These are phyloP conservation scores for Truncatella angustata DNA, from an alignment of 2,329 filamentous ascomycete species.

Conservation along the genomic window DNA sequence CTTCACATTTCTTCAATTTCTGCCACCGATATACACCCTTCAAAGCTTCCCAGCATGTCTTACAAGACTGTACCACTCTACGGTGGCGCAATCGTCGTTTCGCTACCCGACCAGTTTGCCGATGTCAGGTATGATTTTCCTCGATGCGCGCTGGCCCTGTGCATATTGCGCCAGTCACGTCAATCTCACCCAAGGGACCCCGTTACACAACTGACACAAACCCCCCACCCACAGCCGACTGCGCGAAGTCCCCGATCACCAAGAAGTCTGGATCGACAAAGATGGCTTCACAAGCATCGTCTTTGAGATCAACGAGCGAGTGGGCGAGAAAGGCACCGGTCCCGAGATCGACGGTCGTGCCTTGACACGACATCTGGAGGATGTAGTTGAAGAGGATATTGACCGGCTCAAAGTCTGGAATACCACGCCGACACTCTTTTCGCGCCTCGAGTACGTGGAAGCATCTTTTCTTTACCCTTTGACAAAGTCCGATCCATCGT, in stretches of 20 bases:
- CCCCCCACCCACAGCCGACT: constrained; percentile 52
- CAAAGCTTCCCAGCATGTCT: constrained; percentile 18
- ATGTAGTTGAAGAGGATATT: constrained; percentile 63
- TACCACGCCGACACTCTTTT: constrained; percentile 59
- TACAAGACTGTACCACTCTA: constrained; percentile 64
- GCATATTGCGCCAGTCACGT: no score
- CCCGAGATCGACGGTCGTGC: constrained; percentile 68
- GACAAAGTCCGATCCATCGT: no score
- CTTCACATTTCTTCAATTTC: no score
- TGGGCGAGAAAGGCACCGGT: constrained; percentile 52
- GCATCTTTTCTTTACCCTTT: no score
- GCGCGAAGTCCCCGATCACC: constrained; percentile 78
- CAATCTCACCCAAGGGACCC: constrained; percentile 11
- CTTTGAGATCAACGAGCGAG: constrained; percentile 84
- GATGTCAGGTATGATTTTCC: constrained; percentile 63
- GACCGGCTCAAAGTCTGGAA: constrained; percentile 67
- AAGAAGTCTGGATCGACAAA: constrained; percentile 87
- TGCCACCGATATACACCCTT: no score
- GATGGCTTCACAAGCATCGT: constrained; percentile 84
- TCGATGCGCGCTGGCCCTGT: not conserved
- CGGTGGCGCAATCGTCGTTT: constrained; percentile 68
- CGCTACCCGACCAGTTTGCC: constrained; percentile 65
- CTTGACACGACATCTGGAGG: constrained; percentile 65
- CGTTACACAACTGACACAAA: not conserved
- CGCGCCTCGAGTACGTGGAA: constrained; percentile 52